Evolutionary conservation across 371 early-diverging fungal species (phyloP).

Genomic region (Mycotypha africana): DNA sequence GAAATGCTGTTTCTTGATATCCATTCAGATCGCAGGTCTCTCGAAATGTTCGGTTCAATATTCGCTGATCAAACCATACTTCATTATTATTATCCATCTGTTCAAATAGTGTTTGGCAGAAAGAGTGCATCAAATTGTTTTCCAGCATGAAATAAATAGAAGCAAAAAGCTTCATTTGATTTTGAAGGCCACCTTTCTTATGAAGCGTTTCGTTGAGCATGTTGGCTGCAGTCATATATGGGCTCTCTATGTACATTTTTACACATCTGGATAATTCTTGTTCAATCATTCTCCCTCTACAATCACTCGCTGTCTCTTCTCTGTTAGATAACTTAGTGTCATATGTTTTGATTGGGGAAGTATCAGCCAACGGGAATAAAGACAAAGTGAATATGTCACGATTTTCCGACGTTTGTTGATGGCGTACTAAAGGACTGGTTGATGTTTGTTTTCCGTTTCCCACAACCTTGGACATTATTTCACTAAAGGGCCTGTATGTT

Average conservation of each 20-base stretch:
- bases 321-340: too few relatives aligned
- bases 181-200: conserved; percentile 12
- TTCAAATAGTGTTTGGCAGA: conserved; percentile 27
- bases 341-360: too few relatives aligned
- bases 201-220: conserved; percentile 14
- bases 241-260: conserved; percentile 14
- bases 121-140: conserved; percentile 37
- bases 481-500: too few relatives aligned
- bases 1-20: conserved; percentile 14
- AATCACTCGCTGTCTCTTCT: too few relatives aligned
- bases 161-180: conserved; percentile 19
- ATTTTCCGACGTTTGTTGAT: too few relatives aligned
- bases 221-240: conserved; percentile 13
- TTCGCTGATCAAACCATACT: conserved; percentile 25
- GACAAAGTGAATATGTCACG: too few relatives aligned
- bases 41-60: conserved; percentile 25
- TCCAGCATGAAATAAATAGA: conserved; percentile 39
- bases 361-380: too few relatives aligned
- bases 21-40: conserved; percentile 20
- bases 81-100: conserved; percentile 34
- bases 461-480: too few relatives aligned
- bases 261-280: conserved; percentile 7
- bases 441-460: too few relatives aligned
- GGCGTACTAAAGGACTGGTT: too few relatives aligned
- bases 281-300: too few relatives aligned